Percentiles rank a stretch among this genome's conserved stretches.
These are phyloP conservation scores for Ophiostoma novo-ulmi DNA, from an alignment of 2,329 filamentous ascomycete genomes.

Conservation along the genomic window DNA sequence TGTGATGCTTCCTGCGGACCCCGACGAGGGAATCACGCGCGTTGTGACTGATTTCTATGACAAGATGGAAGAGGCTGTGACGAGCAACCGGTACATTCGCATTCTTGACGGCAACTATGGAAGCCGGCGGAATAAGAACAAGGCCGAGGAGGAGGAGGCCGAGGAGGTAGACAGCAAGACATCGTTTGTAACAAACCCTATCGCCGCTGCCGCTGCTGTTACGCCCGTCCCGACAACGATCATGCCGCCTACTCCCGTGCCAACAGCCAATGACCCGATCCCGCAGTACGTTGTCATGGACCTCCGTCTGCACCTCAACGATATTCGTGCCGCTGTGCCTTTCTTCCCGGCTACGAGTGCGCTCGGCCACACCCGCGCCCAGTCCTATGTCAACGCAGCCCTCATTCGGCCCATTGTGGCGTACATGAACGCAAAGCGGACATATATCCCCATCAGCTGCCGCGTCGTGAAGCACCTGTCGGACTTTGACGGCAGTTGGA, in stretches of 20 bases:
- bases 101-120: conserved; percentile 47
- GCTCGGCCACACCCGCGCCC: conserved; percentile 58
- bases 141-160: not conserved
- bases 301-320: conserved; percentile 88
- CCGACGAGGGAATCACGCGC: conserved; percentile 82
- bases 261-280: conserved; percentile 42
- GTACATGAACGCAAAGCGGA: conserved; percentile 92
- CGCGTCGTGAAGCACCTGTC: conserved; percentile 82
- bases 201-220: not conserved
- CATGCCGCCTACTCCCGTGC: not conserved
- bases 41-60: conserved; percentile 98
- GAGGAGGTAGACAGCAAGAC: not conserved
- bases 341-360: conserved; percentile 55
- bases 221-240: not conserved
- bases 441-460: conserved; percentile 93
- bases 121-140: not conserved
- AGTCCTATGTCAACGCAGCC: conserved; percentile 94
- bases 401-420: conserved; percentile 93
- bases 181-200: not conserved
- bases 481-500: conserved; percentile 96
- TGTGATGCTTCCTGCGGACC: conserved; percentile 86
- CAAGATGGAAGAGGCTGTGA: conserved; percentile 86
- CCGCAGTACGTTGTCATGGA: conserved; percentile 88
- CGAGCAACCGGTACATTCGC: conserved; percentile 62
- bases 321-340: conserved; percentile 86